These are phyloP conservation scores for Hippophae tibetana DNA, from an alignment of 306 rosid species.

Conservation along the genomic window DNA sequence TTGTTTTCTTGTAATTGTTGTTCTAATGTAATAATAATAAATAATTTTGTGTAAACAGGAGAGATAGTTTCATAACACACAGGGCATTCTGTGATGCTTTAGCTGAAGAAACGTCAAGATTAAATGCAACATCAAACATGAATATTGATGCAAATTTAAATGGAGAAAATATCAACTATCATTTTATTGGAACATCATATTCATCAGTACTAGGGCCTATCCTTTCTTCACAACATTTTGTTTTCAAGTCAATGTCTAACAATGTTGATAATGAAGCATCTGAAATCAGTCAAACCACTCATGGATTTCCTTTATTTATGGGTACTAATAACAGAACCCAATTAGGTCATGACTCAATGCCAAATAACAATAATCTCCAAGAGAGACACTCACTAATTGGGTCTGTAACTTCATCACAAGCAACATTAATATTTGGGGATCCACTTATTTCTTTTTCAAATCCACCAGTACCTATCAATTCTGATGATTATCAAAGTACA, in stretches of 20 bases:
- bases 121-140: slow-evolving; percentile 53
- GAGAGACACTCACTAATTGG: too few species aligned
- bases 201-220: slow-evolving; percentile 12
- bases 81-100: slow-evolving; percentile 88
- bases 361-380: too few species aligned
- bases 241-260: not conserved
- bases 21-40: too few species aligned
- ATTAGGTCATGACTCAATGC: slow-evolving; percentile 1
- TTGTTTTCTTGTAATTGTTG: too few species aligned
- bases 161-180: slow-evolving; percentile 19
- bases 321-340: slow-evolving; percentile 12
- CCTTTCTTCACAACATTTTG: too few species aligned
- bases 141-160: slow-evolving; percentile 16
- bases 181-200: slow-evolving; percentile 29
- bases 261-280: slow-evolving; percentile 17
- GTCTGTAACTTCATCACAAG: slow-evolving; percentile 19
- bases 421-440: slow-evolving; percentile 26
- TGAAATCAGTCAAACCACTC: slow-evolving; percentile 18
- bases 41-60: slow-evolving; percentile 31
- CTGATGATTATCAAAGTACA: slow-evolving; percentile 29
- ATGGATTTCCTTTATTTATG: slow-evolving; percentile 53
- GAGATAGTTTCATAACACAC: slow-evolving; percentile 89
- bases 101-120: slow-evolving; percentile 85
- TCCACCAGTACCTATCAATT: too few species aligned
- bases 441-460: not conserved